phyloP scores from a whole-genome alignment of 345 rosid genomes.

The Sisymbrium irio region DNA sequence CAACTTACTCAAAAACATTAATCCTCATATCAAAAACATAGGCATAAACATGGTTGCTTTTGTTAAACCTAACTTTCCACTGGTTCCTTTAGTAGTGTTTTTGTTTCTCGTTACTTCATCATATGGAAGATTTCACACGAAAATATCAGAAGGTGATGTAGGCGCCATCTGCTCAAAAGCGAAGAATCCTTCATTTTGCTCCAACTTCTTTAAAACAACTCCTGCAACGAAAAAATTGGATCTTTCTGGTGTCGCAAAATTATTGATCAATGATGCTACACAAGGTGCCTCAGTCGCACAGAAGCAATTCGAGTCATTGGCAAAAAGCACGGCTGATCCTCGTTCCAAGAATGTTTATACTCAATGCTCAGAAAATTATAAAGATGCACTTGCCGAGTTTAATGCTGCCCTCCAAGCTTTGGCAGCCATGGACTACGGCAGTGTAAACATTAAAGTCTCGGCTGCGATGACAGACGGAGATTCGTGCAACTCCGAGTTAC shows the following conservation, averaged over 20 bases:
- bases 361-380: not conserved
- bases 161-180: not conserved
- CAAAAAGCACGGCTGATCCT: not conserved
- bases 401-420: conserved; percentile 1
- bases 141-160: not conserved
- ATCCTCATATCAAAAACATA: too few relatives aligned
- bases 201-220: not conserved
- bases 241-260: not conserved
- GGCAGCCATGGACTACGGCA: not conserved
- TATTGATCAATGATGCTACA: not conserved
- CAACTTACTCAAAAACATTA: too few relatives aligned
- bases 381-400: not conserved
- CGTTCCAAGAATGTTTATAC: not conserved
- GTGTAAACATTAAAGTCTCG: not conserved
- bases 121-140: not conserved
- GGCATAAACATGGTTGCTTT: not conserved
- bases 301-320: not conserved
- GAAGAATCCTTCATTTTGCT: not conserved
- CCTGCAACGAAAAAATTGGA: not conserved
- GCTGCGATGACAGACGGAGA: not conserved
- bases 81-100: not conserved
- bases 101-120: not conserved
- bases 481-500: not conserved
- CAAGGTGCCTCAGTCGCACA: not conserved
- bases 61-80: not conserved